Percentiles rank a stretch among this genome's conserved stretches.
Conservation (phyloP, 176 grass and related monocot genomes). For the Oryza coarctata region DNA sequence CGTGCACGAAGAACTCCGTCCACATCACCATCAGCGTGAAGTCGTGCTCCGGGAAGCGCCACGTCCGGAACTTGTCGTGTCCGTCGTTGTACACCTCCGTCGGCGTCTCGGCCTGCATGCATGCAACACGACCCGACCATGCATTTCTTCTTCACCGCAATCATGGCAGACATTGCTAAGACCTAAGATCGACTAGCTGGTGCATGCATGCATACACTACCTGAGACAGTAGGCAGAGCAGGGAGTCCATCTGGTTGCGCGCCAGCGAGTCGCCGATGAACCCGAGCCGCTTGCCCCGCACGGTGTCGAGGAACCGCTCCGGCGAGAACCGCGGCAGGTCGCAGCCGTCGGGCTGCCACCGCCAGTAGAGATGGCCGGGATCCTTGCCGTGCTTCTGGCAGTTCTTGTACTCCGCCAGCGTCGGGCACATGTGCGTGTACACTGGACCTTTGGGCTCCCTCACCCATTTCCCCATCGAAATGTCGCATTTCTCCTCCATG, state of each 20-base stretch:
- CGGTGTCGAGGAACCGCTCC: slow-evolving; percentile 43
- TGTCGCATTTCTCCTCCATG: slow-evolving; percentile 43
- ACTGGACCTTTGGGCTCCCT: slow-evolving; percentile 36
- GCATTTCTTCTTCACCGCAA: not conserved
- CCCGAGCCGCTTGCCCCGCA: slow-evolving; percentile 55
- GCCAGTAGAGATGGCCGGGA: slow-evolving; percentile 53
- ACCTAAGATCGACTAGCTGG: not conserved
- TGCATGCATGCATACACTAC: not conserved
- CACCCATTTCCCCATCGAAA: slow-evolving; percentile 65
- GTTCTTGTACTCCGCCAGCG: slow-evolving; percentile 59
- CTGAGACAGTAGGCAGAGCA: slow-evolving; percentile 68
- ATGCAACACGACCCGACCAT: not conserved
- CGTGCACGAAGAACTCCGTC: slow-evolving; percentile 64
- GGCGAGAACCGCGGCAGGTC: slow-evolving; percentile 54
- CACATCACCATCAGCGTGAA: slow-evolving; percentile 71
- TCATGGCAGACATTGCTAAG: not conserved
- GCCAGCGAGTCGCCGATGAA: slow-evolving; percentile 84
- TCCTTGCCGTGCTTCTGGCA: slow-evolving; percentile 77
- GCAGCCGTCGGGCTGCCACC: slow-evolving; percentile 63
- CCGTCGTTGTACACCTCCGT: slow-evolving; percentile 38
- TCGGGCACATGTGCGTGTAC: slow-evolving; percentile 59
- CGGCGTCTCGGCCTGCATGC: slow-evolving; percentile 49
- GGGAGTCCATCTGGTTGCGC: slow-evolving; percentile 64
- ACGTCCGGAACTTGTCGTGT: slow-evolving; percentile 43
- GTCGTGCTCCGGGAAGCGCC: slow-evolving; percentile 57